Percentiles rank a stretch among this genome's conserved stretches.
phyloP scores from a whole-genome alignment of 495 filamentous ascomycete genomes.

The Aspergillus diversus region DNA sequence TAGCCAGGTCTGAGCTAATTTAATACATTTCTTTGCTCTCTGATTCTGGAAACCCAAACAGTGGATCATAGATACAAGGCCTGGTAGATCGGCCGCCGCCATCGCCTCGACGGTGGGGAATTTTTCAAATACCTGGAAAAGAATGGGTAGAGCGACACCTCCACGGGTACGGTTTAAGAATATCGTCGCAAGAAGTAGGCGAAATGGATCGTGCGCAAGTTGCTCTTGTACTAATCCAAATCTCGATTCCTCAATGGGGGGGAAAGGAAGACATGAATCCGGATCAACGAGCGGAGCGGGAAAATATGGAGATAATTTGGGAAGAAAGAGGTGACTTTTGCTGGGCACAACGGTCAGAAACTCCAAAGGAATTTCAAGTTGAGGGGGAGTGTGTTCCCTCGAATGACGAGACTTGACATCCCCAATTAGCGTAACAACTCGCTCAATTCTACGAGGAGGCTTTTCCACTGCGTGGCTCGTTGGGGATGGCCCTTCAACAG shows the following conservation, averaged over 20 bases:
- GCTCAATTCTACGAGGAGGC: background rate
- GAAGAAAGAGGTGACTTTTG: slow-evolving; percentile 28
- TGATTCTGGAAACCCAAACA: slow-evolving; percentile 76
- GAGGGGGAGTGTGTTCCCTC: slow-evolving; percentile 9
- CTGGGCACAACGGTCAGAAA: slow-evolving; percentile 8
- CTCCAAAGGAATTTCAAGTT: background rate
- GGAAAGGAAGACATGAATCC: slow-evolving; percentile 70
- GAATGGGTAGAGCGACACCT: slow-evolving; percentile 73
- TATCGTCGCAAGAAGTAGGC: slow-evolving; percentile 72
- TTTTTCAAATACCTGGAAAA: slow-evolving; percentile 64
- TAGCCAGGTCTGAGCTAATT: slow-evolving; percentile 73
- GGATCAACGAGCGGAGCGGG: slow-evolving; percentile 44
- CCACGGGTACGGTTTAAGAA: slow-evolving; percentile 85
- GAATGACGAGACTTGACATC: background rate
- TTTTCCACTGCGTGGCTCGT: background rate
- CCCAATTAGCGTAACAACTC: background rate
- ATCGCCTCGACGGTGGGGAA: slow-evolving; percentile 73
- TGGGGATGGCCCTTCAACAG: background rate
- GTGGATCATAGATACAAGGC: slow-evolving; percentile 65
- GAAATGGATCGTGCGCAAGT: slow-evolving; percentile 70
- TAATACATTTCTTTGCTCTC: slow-evolving; percentile 62
- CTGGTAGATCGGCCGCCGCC: slow-evolving; percentile 57
- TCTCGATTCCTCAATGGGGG: slow-evolving; percentile 58
- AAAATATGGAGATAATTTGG: slow-evolving; percentile 55
- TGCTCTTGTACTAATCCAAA: slow-evolving; percentile 89